phyloP scores from a whole-genome alignment of 129 eudicot species.

The Escallonia herrerae region DNA sequence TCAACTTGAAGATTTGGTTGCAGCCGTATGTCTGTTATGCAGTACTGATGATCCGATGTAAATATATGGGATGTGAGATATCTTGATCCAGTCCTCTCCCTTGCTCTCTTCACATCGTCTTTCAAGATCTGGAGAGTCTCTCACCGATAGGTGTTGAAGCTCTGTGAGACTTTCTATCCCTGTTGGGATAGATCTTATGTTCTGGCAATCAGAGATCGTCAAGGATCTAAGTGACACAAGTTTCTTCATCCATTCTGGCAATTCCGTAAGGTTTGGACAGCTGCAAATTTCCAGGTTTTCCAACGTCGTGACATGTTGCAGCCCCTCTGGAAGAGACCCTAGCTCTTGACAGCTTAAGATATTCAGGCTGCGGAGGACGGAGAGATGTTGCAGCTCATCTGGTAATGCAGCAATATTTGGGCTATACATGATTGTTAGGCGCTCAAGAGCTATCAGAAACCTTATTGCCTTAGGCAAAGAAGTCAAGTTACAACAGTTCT shows the following conservation, averaged over 20 bases:
- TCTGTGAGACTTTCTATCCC: background rate
- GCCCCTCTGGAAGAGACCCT: constrained; percentile 8
- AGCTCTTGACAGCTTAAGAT: constrained; percentile 14
- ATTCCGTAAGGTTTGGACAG: constrained; percentile 9
- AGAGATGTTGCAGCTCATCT: constrained; percentile 7
- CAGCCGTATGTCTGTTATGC: background rate
- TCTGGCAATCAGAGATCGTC: constrained; percentile 5
- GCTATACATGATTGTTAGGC: constrained; percentile 11
- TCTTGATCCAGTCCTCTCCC: constrained; percentile 8
- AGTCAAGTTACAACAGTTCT: constrained; percentile 14
- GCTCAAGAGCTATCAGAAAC: constrained; percentile 3
- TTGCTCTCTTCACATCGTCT: background rate
- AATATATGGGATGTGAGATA: constrained; percentile 11
- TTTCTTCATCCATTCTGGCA: constrained; percentile 19
- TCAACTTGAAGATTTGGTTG: background rate
- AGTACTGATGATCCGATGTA: constrained; percentile 9
- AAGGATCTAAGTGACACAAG: constrained; percentile 12
- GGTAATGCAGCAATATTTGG: constrained; percentile 9
- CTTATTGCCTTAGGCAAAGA: constrained; percentile 3
- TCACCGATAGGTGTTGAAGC: constrained; percentile 14
- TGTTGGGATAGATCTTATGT: constrained; percentile 6
- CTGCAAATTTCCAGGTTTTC: constrained; percentile 14
- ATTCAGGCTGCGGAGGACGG: constrained; percentile 7
- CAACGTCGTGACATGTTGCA: constrained; percentile 14
- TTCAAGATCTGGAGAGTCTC: constrained; percentile 21